phyloP scores from a whole-genome alignment of 1,284 basidiomycete genomes.

The Trichosporon coremiiforme region DNA sequence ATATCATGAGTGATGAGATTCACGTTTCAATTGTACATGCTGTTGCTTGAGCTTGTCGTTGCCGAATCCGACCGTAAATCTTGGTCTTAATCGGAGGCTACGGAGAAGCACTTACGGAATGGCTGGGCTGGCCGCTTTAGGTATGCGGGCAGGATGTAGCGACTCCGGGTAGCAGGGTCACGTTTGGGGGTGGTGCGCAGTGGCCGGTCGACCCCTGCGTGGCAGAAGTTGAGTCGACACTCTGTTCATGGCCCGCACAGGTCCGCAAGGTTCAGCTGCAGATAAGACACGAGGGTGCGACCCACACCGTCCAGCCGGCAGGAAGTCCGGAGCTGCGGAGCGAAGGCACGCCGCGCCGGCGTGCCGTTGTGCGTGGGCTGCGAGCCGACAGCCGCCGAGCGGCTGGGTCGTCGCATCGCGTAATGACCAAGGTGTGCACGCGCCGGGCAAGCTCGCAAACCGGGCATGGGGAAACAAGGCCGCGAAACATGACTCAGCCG shows the following conservation, averaged over 20 bases:
- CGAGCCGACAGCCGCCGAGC: background rate
- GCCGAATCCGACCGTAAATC: no score
- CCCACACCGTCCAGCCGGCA: background rate
- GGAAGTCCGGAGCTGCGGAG: background rate
- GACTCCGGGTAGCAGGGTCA: background rate
- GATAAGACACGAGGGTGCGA: background rate
- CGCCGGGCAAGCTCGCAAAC: background rate
- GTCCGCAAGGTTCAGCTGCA: no score
- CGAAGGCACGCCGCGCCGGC: conserved; percentile 2
- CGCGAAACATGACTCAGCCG: conserved; percentile 3
- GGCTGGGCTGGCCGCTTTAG: no score
- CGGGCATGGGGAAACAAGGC: background rate
- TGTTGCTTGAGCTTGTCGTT: no score
- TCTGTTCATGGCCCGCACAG: no score
- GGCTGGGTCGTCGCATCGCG: background rate
- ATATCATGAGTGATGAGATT: conserved; percentile 18
- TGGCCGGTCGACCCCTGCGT: background rate
- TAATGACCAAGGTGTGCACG: background rate
- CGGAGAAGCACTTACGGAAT: no score
- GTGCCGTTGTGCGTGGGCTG: background rate
- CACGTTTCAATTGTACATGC: conserved; percentile 12
- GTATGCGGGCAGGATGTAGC: background rate
- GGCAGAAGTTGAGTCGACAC: background rate
- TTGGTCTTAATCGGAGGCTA: no score
- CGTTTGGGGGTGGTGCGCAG: background rate